Base-by-base conservation (phyloP, 495 filamentous ascomycete species). In the Barbatosphaeria neglecta region DNA sequence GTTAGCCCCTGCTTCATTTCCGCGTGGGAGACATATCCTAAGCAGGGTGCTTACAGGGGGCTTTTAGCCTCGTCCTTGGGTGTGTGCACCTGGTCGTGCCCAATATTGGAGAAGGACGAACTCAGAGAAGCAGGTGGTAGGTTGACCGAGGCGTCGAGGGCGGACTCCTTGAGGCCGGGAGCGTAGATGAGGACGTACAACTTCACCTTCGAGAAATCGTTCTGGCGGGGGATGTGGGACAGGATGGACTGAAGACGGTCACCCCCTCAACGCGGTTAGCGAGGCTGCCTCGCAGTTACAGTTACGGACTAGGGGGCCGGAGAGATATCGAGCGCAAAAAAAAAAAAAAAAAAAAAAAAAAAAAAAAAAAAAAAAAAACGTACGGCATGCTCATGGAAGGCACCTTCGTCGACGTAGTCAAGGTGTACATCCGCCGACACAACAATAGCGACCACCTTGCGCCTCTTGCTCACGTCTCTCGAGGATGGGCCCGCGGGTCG, bases 101-200 rank as follows among this genome's bases (percentile, higher is more conserved):
- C 82, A 47, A 92, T 89, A 60, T 88, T 88, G 6, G 87, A 90
- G 61, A 87, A 94, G 0, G 89, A 93, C 8, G 88, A 93, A 48
- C 82, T 78, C 46, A 90, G 68, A 13, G 87, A 92, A 25, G 70
- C 59, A 31, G 77, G 72, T 43, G 70, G 67, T 41, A 69, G 62
- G 24, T 72, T 72, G 41, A 66, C 65, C 49, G 66, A 62, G 16
- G 74, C 68, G 40, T 68, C 74, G 33, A 72, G 60, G 16, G 67
- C 60, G 31, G 70, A 69, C 50, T 85, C 82, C 63, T 85, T 87
- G 47, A 93, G 69, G 23, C 73, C 75, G 0, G 89, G 89, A 11
- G 86, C 79, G 58, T 95, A 93, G 59, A 96, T 93, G 47, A 96
- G 74, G 43, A 95, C 72, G 50, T 94, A 92, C 25, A 95, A 71